Percentiles rank a stretch among this genome's conserved stretches.
Conservation (phyloP, 345 rosid species). For the Gossypium australe region DNA sequence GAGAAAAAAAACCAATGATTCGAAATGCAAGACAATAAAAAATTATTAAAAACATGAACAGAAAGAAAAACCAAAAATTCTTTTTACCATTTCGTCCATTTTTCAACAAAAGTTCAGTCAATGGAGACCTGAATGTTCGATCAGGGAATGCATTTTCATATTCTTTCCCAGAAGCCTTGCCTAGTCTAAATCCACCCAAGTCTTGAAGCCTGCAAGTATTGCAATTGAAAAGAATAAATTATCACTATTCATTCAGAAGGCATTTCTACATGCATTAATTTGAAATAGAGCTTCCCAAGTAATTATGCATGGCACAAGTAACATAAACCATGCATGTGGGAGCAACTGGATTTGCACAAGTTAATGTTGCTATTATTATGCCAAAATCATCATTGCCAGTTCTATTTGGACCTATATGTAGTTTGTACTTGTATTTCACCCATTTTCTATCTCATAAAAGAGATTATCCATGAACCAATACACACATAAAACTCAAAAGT, state of each 20-base stretch:
- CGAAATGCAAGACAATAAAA: background rate
- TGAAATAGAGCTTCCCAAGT: background rate
- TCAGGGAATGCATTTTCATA: conserved; percentile 58
- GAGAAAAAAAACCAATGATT: background rate
- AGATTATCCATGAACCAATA: background rate
- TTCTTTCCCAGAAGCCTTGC: conserved; percentile 47
- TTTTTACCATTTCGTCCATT: conserved; percentile 72
- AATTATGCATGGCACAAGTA: no score
- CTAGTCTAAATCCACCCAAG: conserved; percentile 80
- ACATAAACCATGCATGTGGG: no score
- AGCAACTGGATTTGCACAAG: no score
- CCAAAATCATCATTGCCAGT: no score
- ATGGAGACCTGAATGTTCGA: conserved; percentile 52
- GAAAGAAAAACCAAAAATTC: background rate
- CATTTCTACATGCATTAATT: background rate
- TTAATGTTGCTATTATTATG: no score
- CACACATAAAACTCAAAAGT: background rate
- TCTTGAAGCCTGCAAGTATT: conserved; percentile 73
- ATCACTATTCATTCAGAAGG: conserved; percentile 1
- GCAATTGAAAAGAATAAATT: conserved; percentile 17
- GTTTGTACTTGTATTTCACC: background rate
- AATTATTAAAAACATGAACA: background rate
- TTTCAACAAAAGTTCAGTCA: conserved; percentile 60
- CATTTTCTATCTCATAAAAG: background rate
- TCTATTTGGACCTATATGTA: background rate